These are phyloP conservation scores for Vanrija sp. DNA, from an alignment of 1,284 basidiomycete species.

Conservation along the genomic window DNA sequence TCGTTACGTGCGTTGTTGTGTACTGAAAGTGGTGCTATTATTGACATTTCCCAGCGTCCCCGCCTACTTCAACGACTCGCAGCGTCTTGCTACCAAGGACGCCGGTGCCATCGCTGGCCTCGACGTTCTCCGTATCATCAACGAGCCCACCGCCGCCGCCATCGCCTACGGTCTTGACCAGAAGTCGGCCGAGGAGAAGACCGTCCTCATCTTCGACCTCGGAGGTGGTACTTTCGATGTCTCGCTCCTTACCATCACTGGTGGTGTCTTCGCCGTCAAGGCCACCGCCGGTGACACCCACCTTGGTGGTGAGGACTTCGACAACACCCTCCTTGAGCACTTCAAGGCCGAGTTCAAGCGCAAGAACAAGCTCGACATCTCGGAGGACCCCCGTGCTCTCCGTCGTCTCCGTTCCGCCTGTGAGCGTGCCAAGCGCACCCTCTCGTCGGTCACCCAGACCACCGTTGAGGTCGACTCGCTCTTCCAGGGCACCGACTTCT, in stretches of 20 bases:
- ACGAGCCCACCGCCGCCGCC: slow-evolving; percentile 97
- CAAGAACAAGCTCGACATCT: slow-evolving; percentile 90
- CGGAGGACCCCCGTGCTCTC: slow-evolving; percentile 88
- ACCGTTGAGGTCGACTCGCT: slow-evolving; percentile 98
- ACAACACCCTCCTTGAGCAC: slow-evolving; percentile 92
- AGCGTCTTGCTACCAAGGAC: slow-evolving; percentile 98
- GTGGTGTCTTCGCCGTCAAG: slow-evolving; percentile 95
- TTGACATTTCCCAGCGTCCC: slow-evolving; percentile 57
- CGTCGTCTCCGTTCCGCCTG: slow-evolving; percentile 96
- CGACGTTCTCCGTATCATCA: slow-evolving; percentile 94
- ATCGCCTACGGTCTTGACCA: slow-evolving; percentile 97
- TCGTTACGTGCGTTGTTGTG: slow-evolving; percentile 62
- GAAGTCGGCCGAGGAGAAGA: slow-evolving; percentile 78
- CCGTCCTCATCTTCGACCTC: slow-evolving; percentile 97
- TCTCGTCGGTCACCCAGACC: slow-evolving; percentile 94
- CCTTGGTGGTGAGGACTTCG: slow-evolving; percentile 98
- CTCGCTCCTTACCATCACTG: slow-evolving; percentile 91
- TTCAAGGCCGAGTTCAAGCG: slow-evolving; percentile 95
- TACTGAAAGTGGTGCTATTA: background rate
- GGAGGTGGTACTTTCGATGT: slow-evolving; percentile 99
- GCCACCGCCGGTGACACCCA: slow-evolving; percentile 98
- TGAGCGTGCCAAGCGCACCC: slow-evolving; percentile 97
- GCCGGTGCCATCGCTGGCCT: slow-evolving; percentile 96
- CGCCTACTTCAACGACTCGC: slow-evolving; percentile 98
- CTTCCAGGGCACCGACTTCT: slow-evolving; percentile 97